Percentiles rank a stretch among this genome's conserved stretches.
Evolutionary conservation across 306 rosid genomes (phyloP).

Genomic region (Quillaja saponaria): DNA sequence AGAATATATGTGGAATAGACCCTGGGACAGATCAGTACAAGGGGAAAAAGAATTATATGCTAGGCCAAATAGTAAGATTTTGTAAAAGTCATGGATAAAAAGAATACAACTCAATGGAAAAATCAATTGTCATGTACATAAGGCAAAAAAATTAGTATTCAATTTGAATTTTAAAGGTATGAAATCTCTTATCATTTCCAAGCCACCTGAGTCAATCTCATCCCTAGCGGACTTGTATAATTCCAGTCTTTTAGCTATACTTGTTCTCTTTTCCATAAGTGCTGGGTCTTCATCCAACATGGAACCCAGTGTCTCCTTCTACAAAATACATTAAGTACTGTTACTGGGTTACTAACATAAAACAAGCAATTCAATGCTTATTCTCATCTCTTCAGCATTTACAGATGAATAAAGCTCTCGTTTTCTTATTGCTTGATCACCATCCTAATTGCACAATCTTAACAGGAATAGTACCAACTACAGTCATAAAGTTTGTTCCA

Average conservation of each 20-base stretch:
- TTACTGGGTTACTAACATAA: neutral
- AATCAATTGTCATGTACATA: too few relatives aligned
- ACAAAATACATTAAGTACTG: constrained; percentile 36
- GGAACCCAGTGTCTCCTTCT: constrained; percentile 87
- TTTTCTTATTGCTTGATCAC: too few relatives aligned
- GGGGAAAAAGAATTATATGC: constrained; percentile 44
- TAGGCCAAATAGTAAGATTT: constrained; percentile 35
- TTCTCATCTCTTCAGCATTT: constrained; percentile 5
- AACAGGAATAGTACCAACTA: neutral
- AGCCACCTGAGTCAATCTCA: constrained; percentile 91
- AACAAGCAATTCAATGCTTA: neutral
- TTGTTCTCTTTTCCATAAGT: constrained; percentile 78
- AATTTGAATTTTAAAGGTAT: neutral
- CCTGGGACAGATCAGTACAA: too few relatives aligned
- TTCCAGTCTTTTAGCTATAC: constrained; percentile 85
- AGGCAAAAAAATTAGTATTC: neutral
- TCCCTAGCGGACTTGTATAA: constrained; percentile 97
- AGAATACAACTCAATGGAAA: too few relatives aligned
- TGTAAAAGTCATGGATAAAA: constrained; percentile 10
- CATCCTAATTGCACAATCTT: neutral
- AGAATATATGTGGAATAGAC: too few relatives aligned
- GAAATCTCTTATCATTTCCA: constrained; percentile 60
- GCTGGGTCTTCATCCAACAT: constrained; percentile 97
- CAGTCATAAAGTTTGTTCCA: too few relatives aligned
- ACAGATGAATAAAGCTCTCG: neutral